Evolutionary conservation across 495 filamentous ascomycete genomes (phyloP), one percentile per base, ranked within the genome.

Genomic region (Thozetella sp.): DNA sequence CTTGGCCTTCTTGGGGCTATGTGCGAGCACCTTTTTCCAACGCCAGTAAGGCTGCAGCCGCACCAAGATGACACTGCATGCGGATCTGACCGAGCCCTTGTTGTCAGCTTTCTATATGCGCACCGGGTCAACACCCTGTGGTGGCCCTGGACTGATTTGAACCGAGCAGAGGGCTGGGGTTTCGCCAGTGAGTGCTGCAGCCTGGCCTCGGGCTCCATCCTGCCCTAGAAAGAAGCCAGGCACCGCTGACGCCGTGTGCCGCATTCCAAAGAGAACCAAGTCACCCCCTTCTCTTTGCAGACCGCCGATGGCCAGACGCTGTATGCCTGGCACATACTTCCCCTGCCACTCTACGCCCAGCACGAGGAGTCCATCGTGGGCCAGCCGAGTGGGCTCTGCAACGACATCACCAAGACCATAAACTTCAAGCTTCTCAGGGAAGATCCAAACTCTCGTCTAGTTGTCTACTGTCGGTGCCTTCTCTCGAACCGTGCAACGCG

Each of bases 141-240:
- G 63, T 92, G 86, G 84, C 54, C 54, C n/a, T 11, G 34, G 24
- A 76, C 88, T 54, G 81, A 95, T 67, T 55, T 90, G 34, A 86
- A 92, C 60, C 74, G 84, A 25, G 88, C 91, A 0, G 89, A 95
- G 64, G 75, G 84, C 37, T 96, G 92, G 78, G 93, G 93, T 0
- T 97, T 95, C 67, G 79, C 90, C 48, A 91, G 91, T 93, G 71
- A 61, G 86, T 71, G 2, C 9, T 50, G 20, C 24, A 19, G 15
- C 27, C 22, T 54, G 2, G 4, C 43, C 43, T 48, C 9, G 9
- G 9, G 11, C 43, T 48, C 6, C 43, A 20, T 48, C 43, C 25
- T 23, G 1, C 2, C 6, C 22, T 15, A 30, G 12, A 45, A 25
- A 11, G 51, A 24, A 9, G 20, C 30, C 30, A 2, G 22, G n/a